These are phyloP conservation scores for Hebeloma cylindrosporum DNA, from an alignment of 768 basidiomycete species.

Conservation along the genomic window DNA sequence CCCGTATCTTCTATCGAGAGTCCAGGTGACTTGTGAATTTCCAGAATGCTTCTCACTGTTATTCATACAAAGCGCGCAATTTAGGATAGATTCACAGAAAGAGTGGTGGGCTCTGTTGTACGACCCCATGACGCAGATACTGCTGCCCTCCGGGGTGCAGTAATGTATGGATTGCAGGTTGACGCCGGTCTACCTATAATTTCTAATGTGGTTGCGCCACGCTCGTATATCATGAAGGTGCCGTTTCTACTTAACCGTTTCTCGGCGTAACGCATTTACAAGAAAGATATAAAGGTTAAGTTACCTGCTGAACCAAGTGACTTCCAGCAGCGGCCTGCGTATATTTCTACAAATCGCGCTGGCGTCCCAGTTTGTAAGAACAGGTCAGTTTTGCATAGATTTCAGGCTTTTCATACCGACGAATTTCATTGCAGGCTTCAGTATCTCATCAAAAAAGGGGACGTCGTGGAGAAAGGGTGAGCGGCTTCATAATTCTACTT, in stretches of 20 bases:
- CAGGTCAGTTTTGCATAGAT: background rate
- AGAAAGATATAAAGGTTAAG: background rate
- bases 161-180: background rate
- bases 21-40: background rate
- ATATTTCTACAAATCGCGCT: background rate
- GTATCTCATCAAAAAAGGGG: background rate
- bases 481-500: too few relatives aligned
- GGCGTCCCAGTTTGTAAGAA: background rate
- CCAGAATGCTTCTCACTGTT: too few relatives aligned
- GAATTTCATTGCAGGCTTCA: background rate
- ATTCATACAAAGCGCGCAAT: too few relatives aligned
- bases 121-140: background rate
- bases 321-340: background rate
- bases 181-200: background rate
- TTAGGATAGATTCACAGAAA: too few relatives aligned
- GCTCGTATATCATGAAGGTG: slow-evolving; percentile 4
- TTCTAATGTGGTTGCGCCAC: background rate
- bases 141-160: slow-evolving; percentile 1
- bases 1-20: background rate
- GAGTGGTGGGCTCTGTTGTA: background rate
- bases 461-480: too few relatives aligned
- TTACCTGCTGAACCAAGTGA: background rate
- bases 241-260: background rate
- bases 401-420: background rate
- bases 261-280: background rate